Evolutionary conservation across 1,139 yeast species (phyloP).

Genomic region (Kurtzmaniella quercitrusa): DNA sequence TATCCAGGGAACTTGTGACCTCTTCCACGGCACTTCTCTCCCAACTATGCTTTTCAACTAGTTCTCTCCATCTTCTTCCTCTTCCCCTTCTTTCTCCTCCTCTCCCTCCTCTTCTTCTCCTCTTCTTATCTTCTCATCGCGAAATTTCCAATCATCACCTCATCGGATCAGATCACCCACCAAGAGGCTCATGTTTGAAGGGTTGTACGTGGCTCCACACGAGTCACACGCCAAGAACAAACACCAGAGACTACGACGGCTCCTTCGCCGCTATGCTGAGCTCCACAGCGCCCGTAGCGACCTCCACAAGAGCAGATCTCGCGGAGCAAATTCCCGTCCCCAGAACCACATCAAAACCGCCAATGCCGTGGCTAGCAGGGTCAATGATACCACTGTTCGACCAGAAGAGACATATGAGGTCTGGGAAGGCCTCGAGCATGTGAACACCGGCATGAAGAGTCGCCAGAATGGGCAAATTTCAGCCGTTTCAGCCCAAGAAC

Average conservation of each 20-base stretch:
- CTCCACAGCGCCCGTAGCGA: slow-evolving; percentile 9
- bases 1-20: too few species aligned
- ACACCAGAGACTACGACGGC: slow-evolving; percentile 11
- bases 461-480: slow-evolving; percentile 5
- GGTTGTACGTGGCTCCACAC: slow-evolving; percentile 12
- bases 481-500: neutral
- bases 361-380: neutral
- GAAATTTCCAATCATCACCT: neutral
- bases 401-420: slow-evolving; percentile 38
- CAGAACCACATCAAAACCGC: neutral
- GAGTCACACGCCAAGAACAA: slow-evolving; percentile 12
- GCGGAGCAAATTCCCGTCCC: too few species aligned
- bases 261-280: slow-evolving; percentile 19
- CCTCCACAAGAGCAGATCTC: neutral
- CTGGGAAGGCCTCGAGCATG: slow-evolving; percentile 26
- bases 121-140: neutral
- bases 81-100: neutral
- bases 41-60: too few species aligned
- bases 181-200: slow-evolving; percentile 17
- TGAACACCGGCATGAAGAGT: slow-evolving; percentile 12
- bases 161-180: neutral
- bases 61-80: too few species aligned
- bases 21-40: too few species aligned
- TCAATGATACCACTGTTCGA: slow-evolving; percentile 5
- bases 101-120: neutral